A percentile compares a stretch with the other conserved stretches of the same genome.
These are phyloP conservation scores for Ambrosia artemisiifolia DNA, from an alignment of 129 eudicot species.

Conservation along the genomic window DNA sequence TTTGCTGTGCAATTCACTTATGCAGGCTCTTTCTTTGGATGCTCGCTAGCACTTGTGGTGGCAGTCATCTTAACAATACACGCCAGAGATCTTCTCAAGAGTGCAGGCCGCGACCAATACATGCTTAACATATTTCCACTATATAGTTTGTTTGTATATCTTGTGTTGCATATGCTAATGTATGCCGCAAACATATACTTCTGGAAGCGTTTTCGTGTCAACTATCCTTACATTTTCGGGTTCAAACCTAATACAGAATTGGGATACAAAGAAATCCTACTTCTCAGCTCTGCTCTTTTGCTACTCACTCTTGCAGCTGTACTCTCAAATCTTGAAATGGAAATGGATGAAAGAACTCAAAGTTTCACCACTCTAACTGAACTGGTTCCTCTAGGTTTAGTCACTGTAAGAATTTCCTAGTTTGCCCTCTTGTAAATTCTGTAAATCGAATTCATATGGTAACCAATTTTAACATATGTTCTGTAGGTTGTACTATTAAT, in stretches of 20 bases:
- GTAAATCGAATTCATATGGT: background rate
- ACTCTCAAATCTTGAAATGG: conserved; percentile 67
- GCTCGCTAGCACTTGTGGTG: conserved; percentile 56
- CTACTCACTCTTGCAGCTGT: conserved; percentile 66
- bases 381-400: conserved; percentile 51
- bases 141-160: conserved; percentile 44
- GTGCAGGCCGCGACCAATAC: conserved; percentile 39
- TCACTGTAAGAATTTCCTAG: conserved; percentile 39
- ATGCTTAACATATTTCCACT: conserved; percentile 59
- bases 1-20: background rate
- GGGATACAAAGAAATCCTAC: conserved; percentile 65
- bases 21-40: conserved; percentile 64
- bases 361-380: conserved; percentile 43
- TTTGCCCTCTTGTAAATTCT: background rate
- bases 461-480: background rate
- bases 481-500: conserved; percentile 47
- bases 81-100: conserved; percentile 35
- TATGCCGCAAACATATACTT: conserved; percentile 50
- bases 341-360: conserved; percentile 46
- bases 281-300: conserved; percentile 58
- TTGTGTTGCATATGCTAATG: conserved; percentile 68
- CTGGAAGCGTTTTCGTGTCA: conserved; percentile 69
- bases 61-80: conserved; percentile 43
- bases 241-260: conserved; percentile 55
- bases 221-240: conserved; percentile 58